Conservation (phyloP, 2,329 filamentous ascomycete species). For the Aspergillus sp. region DNA sequence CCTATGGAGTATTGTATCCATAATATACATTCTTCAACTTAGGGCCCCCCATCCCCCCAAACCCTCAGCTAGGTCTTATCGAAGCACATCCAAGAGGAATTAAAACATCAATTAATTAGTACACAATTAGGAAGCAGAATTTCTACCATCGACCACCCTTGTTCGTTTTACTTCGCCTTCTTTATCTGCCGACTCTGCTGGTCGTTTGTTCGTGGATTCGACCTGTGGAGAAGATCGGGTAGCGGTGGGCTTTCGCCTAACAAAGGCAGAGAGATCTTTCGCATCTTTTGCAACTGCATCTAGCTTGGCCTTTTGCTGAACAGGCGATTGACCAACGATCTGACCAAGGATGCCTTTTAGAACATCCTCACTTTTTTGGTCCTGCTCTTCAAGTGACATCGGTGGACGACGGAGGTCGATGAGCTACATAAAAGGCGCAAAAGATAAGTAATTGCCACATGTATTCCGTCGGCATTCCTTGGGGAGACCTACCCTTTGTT, state of each 20-base stretch:
- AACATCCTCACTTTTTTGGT: constrained; percentile 34
- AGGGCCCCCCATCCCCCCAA: too few species aligned
- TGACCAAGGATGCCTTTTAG: constrained; percentile 55
- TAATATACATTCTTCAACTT: too few species aligned
- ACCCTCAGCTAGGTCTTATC: too few species aligned
- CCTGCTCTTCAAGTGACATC: constrained; percentile 39
- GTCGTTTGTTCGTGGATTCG: constrained; percentile 21
- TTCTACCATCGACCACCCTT: constrained; percentile 14
- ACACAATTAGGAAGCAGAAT: background rate
- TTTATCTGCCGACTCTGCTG: constrained; percentile 16
- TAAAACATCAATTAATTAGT: background rate
- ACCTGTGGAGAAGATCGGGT: constrained; percentile 8
- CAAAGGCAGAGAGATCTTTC: constrained; percentile 56
- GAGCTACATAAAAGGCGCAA: constrained; percentile 33
- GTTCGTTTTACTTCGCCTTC: constrained; percentile 22
- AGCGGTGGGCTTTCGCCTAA: constrained; percentile 48
- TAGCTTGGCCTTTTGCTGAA: constrained; percentile 49
- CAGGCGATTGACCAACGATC: constrained; percentile 51
- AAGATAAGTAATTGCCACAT: constrained; percentile 5
- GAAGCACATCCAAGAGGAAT: too few species aligned
- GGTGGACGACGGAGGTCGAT: constrained; percentile 54
- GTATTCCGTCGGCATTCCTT: too few species aligned
- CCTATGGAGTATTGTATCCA: too few species aligned
- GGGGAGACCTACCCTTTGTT: constrained; percentile 46
- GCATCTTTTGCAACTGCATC: constrained; percentile 52